Base-by-base conservation (phyloP, 2,329 filamentous ascomycete species). In the Nothophaeocryptopus gaeumannii region DNA sequence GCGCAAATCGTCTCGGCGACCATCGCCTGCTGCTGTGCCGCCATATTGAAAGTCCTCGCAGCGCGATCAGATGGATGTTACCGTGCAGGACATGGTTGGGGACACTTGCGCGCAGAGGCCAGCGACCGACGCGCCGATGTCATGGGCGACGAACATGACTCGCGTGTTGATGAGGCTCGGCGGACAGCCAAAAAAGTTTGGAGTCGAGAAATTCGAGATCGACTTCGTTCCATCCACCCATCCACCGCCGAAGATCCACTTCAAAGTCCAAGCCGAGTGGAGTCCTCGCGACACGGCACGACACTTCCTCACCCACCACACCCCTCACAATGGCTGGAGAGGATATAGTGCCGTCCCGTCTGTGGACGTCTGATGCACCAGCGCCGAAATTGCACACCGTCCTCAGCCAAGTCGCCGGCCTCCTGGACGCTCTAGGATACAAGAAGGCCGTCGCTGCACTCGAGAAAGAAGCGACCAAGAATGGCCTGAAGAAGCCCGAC, bases 1-100 rank as follows among this genome's bases (percentile, higher is more conserved):
- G 78, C 81, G 58, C 78, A 75, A 65, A 86, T 82, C 14, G 84
- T 86, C 63, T 86, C 82, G 54, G 80, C 76, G 63, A 86, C 81
- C 50, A 84, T 71, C 36, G 82, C 72, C 36, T 64, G 63, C 62
- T 85, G 82, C 63, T 74, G 72, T 43, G 78, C 72, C 77, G 80
- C 43, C 47, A 44, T 50, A 41, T 30, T 36, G 45, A 34, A 26
- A 20, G 20, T 26, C 20, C 7, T 26, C 7, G 20, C 7, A 14
- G 39, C 32, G 29, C n/a, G 20, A 26, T 26, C 26, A 45, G 33
- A 13, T 37, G n/a, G 15, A 31, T 37, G 43, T 30, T n/a, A 33
- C 20, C 3, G 20, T 4, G 20, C 3, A 26, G 20, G 20, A 26
- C 20, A 26, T 26, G 4, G 20, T n/a, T n/a, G n/a, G n/a, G n/a